A percentile compares a stretch with the other conserved stretches of the same genome.
These are phyloP conservation scores for Letharia lupina DNA, from an alignment of 495 filamentous ascomycete genomes.

Conservation along the genomic window DNA sequence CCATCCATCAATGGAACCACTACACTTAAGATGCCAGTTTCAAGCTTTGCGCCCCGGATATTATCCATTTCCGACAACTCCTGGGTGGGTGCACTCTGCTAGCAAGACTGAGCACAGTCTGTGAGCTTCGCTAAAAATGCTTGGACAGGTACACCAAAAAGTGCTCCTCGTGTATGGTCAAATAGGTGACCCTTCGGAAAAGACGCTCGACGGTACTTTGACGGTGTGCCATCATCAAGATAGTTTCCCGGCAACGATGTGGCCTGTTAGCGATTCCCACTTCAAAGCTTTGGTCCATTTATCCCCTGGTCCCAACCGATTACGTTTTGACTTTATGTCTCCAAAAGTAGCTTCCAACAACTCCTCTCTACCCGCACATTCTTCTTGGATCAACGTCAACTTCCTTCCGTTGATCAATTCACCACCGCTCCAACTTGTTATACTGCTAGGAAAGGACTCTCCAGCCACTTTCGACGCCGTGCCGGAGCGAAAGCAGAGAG, in stretches of 20 bases:
- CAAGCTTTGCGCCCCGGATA: slow-evolving; percentile 70
- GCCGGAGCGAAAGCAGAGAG: slow-evolving; percentile 62
- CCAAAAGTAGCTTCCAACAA: slow-evolving; percentile 68
- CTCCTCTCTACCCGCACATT: slow-evolving; percentile 60
- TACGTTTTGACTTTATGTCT: slow-evolving; percentile 78
- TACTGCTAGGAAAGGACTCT: slow-evolving; percentile 79
- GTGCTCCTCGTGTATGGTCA: slow-evolving; percentile 71
- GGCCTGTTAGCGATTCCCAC: slow-evolving; percentile 78
- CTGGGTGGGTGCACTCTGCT: slow-evolving; percentile 51
- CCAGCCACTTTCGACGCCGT: slow-evolving; percentile 77
- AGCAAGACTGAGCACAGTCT: neutral
- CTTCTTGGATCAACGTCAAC: slow-evolving; percentile 69
- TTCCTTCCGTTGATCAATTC: slow-evolving; percentile 68
- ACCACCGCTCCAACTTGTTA: slow-evolving; percentile 76
- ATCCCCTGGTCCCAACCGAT: slow-evolving; percentile 73
- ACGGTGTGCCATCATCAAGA: slow-evolving; percentile 78
- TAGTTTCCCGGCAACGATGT: slow-evolving; percentile 65
- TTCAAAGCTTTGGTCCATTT: slow-evolving; percentile 87
- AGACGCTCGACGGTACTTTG: slow-evolving; percentile 67
- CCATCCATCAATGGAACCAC: slow-evolving; percentile 46
- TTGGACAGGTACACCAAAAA: slow-evolving; percentile 73
- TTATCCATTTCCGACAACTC: slow-evolving; percentile 68
- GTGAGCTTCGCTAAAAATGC: slow-evolving; percentile 18
- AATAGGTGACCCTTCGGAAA: slow-evolving; percentile 62
- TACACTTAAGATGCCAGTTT: slow-evolving; percentile 49